Percentiles rank a stretch among this genome's conserved stretches.
Evolutionary conservation across 768 basidiomycete species (phyloP).

Genomic region (Russula emetica): DNA sequence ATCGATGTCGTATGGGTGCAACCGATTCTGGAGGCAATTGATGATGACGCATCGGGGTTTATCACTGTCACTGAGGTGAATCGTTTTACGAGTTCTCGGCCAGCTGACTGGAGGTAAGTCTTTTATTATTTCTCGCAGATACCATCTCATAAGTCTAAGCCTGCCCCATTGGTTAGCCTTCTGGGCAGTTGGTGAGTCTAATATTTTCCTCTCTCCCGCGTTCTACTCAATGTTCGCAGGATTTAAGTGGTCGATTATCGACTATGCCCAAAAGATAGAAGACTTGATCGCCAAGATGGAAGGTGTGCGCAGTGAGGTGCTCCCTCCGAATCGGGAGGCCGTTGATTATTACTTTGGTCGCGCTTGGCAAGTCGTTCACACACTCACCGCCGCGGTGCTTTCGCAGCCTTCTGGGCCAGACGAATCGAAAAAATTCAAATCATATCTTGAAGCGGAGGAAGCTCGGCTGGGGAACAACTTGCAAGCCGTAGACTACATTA

Average conservation of each 20-base stretch:
- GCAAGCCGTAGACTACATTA: constrained; percentile 30
- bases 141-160: constrained; percentile 13
- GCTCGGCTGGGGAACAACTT: constrained; percentile 30
- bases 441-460: constrained; percentile 31
- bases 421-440: constrained; percentile 25
- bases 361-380: constrained; percentile 8
- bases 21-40: constrained; percentile 35
- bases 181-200: constrained; percentile 31
- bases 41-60: constrained; percentile 37
- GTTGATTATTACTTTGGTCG: neutral
- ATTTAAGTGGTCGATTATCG: constrained; percentile 16
- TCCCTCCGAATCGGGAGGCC: constrained; percentile 12
- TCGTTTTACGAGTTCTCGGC: constrained; percentile 31
- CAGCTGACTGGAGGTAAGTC: constrained; percentile 32
- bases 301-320: constrained; percentile 6
- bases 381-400: constrained; percentile 5
- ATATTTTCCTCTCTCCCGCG: neutral
- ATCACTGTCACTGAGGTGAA: constrained; percentile 36
- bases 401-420: neutral
- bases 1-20: constrained; percentile 29
- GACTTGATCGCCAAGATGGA: constrained; percentile 22
- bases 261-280: constrained; percentile 22
- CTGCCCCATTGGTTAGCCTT: constrained; percentile 36
- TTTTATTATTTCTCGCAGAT: neutral
- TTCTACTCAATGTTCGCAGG: constrained; percentile 1